Evolutionary conservation across 1,139 yeast species (phyloP).

Genomic region (Debaryomycetaceae sp.): DNA sequence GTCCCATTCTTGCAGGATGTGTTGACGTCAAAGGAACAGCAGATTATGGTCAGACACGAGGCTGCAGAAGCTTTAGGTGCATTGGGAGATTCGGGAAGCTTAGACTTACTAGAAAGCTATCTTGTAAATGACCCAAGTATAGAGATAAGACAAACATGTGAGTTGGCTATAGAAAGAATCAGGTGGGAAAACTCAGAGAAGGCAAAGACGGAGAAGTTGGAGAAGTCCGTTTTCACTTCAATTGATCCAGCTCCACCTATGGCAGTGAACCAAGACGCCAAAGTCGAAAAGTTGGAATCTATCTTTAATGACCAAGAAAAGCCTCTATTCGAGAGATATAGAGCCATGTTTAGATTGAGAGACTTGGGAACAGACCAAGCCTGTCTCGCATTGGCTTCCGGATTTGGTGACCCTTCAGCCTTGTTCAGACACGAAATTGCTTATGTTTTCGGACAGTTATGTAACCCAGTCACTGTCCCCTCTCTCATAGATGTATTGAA

Average conservation of each 20-base stretch:
- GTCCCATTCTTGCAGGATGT: constrained; percentile 75
- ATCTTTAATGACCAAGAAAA: constrained; percentile 72
- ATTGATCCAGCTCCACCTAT: constrained; percentile 99
- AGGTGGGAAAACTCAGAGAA: constrained; percentile 81
- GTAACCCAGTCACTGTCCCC: constrained; percentile 92
- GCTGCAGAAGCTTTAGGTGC: constrained; percentile 99
- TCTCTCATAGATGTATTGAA: constrained; percentile 77
- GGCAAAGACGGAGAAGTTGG: constrained; percentile 63
- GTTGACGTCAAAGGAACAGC: constrained; percentile 65
- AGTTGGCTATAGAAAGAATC: constrained; percentile 91
- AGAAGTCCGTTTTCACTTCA: constrained; percentile 74
- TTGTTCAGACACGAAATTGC: constrained; percentile 97
- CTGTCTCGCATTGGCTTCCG: constrained; percentile 84
- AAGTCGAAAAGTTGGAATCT: constrained; percentile 59
- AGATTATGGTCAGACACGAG: constrained; percentile 97
- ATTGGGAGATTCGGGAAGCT: constrained; percentile 76
- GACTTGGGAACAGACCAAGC: constrained; percentile 94
- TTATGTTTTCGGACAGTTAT: constrained; percentile 94
- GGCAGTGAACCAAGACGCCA: constrained; percentile 55
- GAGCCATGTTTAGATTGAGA: constrained; percentile 97
- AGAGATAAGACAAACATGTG: constrained; percentile 96
- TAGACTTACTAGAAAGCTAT: constrained; percentile 63
- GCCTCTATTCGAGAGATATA: constrained; percentile 88
- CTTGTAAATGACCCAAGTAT: constrained; percentile 69
- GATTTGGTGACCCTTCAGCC: constrained; percentile 87